Evolutionary conservation across 2,329 filamentous ascomycete species (phyloP).

Genomic region (Epichloe coenophiala): DNA sequence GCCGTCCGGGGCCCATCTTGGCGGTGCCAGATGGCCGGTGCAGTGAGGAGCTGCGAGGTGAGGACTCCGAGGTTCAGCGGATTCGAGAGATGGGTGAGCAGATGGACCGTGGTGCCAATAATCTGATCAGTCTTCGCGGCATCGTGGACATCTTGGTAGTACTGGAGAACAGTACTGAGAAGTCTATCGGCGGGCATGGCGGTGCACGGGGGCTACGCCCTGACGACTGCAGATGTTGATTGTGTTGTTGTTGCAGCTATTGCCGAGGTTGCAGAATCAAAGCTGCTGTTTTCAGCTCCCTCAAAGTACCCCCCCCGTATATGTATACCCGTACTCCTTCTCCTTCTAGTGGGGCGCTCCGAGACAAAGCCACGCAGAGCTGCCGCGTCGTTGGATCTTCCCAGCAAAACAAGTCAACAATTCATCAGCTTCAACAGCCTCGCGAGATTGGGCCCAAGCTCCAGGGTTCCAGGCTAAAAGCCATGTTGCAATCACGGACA

Average conservation of each 20-base stretch:
- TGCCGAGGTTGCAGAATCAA: constrained; percentile 14
- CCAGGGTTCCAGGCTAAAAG: background rate
- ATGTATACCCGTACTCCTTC: too few relatives aligned
- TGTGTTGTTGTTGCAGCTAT: background rate
- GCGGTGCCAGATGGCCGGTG: constrained; percentile 56
- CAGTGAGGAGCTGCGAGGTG: constrained; percentile 57
- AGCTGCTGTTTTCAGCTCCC: background rate
- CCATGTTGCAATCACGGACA: background rate
- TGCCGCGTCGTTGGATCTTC: too few relatives aligned
- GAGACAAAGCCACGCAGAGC: background rate
- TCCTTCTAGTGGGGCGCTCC: background rate
- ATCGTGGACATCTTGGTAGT: constrained; percentile 41
- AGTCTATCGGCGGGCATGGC: constrained; percentile 54
- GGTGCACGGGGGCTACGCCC: constrained; percentile 2
- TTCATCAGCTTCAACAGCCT: background rate
- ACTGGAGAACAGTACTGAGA: constrained; percentile 51
- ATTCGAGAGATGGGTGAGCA: constrained; percentile 58
- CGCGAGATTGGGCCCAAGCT: background rate
- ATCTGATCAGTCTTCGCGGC: constrained; percentile 39
- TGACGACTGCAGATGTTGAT: background rate
- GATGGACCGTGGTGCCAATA: constrained; percentile 51
- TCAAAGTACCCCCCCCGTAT: too few relatives aligned
- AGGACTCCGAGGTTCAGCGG: constrained; percentile 62
- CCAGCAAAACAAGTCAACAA: too few relatives aligned
- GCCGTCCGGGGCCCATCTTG: constrained; percentile 47